Evolutionary conservation across 2,329 filamentous ascomycete genomes (phyloP), one percentile per base, ranked within the genome.

Genomic region (Chaetomiaceae sp.): DNA sequence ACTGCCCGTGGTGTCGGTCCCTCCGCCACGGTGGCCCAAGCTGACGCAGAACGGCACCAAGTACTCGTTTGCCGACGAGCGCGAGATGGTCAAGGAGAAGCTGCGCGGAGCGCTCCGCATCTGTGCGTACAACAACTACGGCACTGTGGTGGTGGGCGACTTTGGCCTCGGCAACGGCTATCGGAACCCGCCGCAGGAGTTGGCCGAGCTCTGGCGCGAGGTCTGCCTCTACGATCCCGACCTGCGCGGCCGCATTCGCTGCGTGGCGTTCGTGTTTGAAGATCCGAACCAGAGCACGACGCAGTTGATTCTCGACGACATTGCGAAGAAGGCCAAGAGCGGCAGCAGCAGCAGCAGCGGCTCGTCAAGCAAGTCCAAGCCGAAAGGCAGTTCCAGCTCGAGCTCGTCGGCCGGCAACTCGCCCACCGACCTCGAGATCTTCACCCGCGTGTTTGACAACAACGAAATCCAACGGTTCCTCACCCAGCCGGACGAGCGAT

Each of bases 51-150:
- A 76, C 45, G 84, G 83, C n/a, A 75, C 75, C 56, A 81, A 81
- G 58, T 91, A 89, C 69, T 87, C 85, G 0, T 91, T 91, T 68
- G 74, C 76, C 3, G 77, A 84, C 62, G 88, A 91, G 69, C 80
- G 80, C 56, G 82, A 87, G 59, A 76, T 89, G 66, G 87, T 89
- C 71, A 79, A 78, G 63, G 83, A 87, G 63, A 89, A 90, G 70
- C 84, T 91, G 68, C 81, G 83, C 20, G 81, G 82, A 1, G 83
- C 86, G 2, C 78, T 91, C 17, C 79, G 83, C 43, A 88, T 90
- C 58, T 88, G 86, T 58, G 80, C 80, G 17, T 80, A 77, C 63
- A 77, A 82, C 61, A 72, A 74, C 54, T 81, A 83, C 63, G 70
- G 74, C 37, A 75, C 77, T 54, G 72, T 87, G 20, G 80, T 83